A percentile compares a stretch with the other conserved stretches of the same genome.
phyloP scores from a whole-genome alignment of 129 eudicot genomes.

The Chrysanthemum lavandulifolium region DNA sequence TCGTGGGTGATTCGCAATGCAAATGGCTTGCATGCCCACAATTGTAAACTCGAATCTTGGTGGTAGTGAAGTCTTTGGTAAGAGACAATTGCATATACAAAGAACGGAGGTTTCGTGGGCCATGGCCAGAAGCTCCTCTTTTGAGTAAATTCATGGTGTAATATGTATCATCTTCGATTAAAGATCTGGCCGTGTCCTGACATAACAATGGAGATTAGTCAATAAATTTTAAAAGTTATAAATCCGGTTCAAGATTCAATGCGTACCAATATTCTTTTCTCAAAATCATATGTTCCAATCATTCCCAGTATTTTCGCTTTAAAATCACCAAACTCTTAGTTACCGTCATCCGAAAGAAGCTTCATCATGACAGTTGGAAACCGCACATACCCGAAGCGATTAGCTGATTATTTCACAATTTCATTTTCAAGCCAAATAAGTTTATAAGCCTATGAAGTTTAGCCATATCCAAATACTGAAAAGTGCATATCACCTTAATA shows the following conservation, averaged over 20 bases:
- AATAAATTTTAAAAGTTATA: not conserved
- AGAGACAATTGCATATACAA: slow-evolving; percentile 72
- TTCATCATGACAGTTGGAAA: slow-evolving; percentile 82
- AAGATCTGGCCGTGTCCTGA: slow-evolving; percentile 38
- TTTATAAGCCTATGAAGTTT: too few species aligned
- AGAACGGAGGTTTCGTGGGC: slow-evolving; percentile 58
- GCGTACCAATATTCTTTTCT: slow-evolving; percentile 77
- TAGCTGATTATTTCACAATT: slow-evolving; percentile 53
- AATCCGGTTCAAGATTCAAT: not conserved
- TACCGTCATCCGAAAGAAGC: slow-evolving; percentile 81
- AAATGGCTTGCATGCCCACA: slow-evolving; percentile 94
- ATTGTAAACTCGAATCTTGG: slow-evolving; percentile 66
- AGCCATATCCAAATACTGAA: too few species aligned
- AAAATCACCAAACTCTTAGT: slow-evolving; percentile 94
- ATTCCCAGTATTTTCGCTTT: slow-evolving; percentile 87
- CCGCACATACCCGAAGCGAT: slow-evolving; percentile 56
- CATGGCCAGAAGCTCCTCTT: slow-evolving; percentile 88
- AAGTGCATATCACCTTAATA: too few species aligned
- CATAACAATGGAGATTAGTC: slow-evolving; percentile 12
- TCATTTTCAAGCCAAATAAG: too few species aligned
- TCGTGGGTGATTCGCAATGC: slow-evolving; percentile 55
- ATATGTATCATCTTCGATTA: slow-evolving; percentile 51
- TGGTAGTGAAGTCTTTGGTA: not conserved
- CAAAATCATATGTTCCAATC: slow-evolving; percentile 96
- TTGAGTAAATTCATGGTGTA: slow-evolving; percentile 84